phyloP scores from a whole-genome alignment of 208 protist species.

The Crithidia mellificae region DNA sequence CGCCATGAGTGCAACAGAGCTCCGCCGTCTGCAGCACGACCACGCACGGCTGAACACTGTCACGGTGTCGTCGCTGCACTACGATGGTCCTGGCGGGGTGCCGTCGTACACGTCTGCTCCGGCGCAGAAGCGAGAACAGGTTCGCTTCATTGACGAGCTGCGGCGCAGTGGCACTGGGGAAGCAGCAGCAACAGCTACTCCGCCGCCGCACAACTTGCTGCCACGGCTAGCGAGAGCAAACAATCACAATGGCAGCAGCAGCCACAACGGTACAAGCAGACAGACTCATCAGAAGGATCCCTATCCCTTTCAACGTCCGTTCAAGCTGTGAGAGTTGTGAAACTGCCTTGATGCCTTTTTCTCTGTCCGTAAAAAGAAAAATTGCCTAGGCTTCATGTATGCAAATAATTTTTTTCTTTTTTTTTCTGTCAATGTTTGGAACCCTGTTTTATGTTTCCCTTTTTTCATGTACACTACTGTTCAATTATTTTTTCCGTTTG shows the following conservation, averaged over 20 bases:
- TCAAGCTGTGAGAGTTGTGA: conserved; percentile 13
- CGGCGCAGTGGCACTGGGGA: conserved; percentile 19
- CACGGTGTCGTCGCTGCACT: conserved; percentile 53
- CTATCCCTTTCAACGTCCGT: conserved; percentile 23
- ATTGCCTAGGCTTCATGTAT: too few relatives aligned
- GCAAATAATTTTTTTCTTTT: too few relatives aligned
- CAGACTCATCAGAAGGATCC: neutral
- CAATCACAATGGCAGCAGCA: too few relatives aligned
- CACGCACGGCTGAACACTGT: conserved; percentile 47
- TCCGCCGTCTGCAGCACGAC: conserved; percentile 23
- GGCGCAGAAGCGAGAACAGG: conserved; percentile 64
- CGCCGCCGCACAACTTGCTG: neutral
- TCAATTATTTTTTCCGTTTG: too few relatives aligned
- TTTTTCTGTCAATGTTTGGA: too few relatives aligned
- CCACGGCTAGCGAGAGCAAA: neutral
- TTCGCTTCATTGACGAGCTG: conserved; percentile 73
- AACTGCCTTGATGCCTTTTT: neutral
- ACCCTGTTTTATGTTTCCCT: too few relatives aligned
- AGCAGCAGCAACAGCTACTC: neutral
- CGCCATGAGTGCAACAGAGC: conserved; percentile 26
- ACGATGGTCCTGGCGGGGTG: conserved; percentile 65
- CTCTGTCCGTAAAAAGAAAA: too few relatives aligned
- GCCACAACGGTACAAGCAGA: too few relatives aligned
- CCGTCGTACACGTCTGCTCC: conserved; percentile 76
- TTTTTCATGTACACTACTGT: too few relatives aligned